phyloP scores from a whole-genome alignment of 1,284 basidiomycete species.

The Xerocomus nothofagi region DNA sequence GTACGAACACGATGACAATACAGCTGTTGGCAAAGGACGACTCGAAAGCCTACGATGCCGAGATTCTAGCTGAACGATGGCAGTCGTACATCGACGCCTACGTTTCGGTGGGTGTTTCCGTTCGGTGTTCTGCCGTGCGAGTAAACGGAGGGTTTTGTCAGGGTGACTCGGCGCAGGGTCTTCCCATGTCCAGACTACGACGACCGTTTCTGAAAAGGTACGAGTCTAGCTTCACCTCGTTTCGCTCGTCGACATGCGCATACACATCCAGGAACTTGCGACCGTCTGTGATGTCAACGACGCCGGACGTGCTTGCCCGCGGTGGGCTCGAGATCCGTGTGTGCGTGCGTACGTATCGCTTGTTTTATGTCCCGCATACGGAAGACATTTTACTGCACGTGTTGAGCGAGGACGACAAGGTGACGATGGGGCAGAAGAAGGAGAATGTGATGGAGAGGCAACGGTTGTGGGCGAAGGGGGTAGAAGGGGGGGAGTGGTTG shows the following conservation, averaged over 20 bases:
- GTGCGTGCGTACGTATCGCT: slow-evolving; percentile 77
- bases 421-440: not conserved
- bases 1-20: slow-evolving; percentile 72
- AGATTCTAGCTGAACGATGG: slow-evolving; percentile 82
- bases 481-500: slow-evolving; percentile 20
- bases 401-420: slow-evolving; percentile 12
- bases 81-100: slow-evolving; percentile 89
- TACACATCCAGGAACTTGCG: slow-evolving; percentile 45
- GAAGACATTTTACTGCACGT: slow-evolving; percentile 61
- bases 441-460: slow-evolving; percentile 11
- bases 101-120: slow-evolving; percentile 60
- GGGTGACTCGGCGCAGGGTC: slow-evolving; percentile 54
- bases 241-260: not conserved
- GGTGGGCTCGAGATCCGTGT: slow-evolving; percentile 80
- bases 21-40: slow-evolving; percentile 92
- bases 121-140: not conserved
- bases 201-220: slow-evolving; percentile 78
- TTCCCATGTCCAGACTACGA: slow-evolving; percentile 52
- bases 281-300: slow-evolving; percentile 33
- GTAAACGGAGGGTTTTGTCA: slow-evolving; percentile 27
- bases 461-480: slow-evolving; percentile 16
- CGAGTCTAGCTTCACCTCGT: slow-evolving; percentile 15
- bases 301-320: slow-evolving; percentile 49
- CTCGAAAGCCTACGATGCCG: slow-evolving; percentile 81
- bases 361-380: slow-evolving; percentile 78